Evolutionary conservation across 257 asterid species (phyloP).

Genomic region (Solanum corneliomulleri): DNA sequence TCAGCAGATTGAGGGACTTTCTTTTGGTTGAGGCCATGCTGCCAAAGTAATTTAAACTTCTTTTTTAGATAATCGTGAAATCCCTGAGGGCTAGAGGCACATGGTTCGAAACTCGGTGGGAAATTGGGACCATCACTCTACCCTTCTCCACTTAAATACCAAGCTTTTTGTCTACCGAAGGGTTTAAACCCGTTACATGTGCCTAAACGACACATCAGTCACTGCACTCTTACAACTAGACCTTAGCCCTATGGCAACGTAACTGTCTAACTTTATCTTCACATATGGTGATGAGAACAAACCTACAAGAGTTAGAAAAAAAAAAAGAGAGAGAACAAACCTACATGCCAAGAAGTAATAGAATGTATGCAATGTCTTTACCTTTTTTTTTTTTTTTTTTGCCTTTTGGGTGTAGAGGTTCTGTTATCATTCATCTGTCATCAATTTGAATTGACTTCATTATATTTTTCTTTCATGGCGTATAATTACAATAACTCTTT

Average conservation of each 20-base stretch:
- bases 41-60: background rate
- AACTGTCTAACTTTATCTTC: background rate
- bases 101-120: background rate
- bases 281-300: background rate
- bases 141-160: background rate
- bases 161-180: background rate
- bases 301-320: background rate
- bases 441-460: background rate
- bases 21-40: background rate
- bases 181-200: background rate
- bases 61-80: background rate
- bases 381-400: background rate
- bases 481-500: background rate
- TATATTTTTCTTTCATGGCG: background rate
- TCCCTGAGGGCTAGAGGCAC: background rate
- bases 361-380: background rate
- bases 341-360: background rate
- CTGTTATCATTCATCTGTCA: background rate
- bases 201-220: background rate
- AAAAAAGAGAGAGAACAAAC: background rate
- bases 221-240: background rate
- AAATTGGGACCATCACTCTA: background rate
- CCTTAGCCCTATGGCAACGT: background rate
- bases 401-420: background rate
- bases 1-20: background rate